phyloP scores from a whole-genome alignment of 2,329 filamentous ascomycete genomes.

The Stachybotrys elegans region DNA sequence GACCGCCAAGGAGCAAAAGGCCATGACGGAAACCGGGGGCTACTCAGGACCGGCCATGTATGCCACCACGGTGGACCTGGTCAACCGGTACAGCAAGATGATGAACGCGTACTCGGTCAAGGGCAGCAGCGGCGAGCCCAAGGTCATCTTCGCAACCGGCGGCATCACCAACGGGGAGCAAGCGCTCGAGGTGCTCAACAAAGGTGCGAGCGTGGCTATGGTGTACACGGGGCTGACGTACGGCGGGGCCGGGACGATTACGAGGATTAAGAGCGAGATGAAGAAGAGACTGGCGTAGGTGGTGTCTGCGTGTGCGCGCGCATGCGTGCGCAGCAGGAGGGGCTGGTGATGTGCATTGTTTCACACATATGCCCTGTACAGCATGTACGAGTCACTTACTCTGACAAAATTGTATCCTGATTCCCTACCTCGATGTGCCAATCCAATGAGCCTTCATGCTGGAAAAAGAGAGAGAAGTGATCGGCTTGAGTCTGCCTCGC shows the following conservation, averaged over 20 bases:
- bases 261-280: conserved; percentile 61
- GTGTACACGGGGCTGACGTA: conserved; percentile 76
- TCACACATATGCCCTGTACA: no score
- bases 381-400: no score
- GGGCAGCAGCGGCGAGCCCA: conserved; percentile 41
- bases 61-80: conserved; percentile 69
- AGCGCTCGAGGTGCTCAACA: conserved; percentile 75
- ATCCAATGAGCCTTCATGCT: no score
- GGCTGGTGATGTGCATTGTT: no score
- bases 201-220: conserved; percentile 86
- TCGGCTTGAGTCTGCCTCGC: no score
- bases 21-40: conserved; percentile 74
- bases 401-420: no score
- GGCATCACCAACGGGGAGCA: conserved; percentile 87
- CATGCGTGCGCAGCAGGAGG: no score
- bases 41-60: conserved; percentile 92
- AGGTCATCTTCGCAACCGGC: conserved; percentile 85
- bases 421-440: no score
- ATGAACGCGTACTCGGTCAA: conserved; percentile 47
- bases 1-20: conserved; percentile 58
- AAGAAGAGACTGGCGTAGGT: conserved; percentile 26
- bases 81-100: conserved; percentile 70
- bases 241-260: conserved; percentile 59
- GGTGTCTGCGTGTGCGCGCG: no score
- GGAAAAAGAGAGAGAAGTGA: no score